Evolutionary conservation across 345 rosid genomes (phyloP).

Genomic region (Pistacia vera): DNA sequence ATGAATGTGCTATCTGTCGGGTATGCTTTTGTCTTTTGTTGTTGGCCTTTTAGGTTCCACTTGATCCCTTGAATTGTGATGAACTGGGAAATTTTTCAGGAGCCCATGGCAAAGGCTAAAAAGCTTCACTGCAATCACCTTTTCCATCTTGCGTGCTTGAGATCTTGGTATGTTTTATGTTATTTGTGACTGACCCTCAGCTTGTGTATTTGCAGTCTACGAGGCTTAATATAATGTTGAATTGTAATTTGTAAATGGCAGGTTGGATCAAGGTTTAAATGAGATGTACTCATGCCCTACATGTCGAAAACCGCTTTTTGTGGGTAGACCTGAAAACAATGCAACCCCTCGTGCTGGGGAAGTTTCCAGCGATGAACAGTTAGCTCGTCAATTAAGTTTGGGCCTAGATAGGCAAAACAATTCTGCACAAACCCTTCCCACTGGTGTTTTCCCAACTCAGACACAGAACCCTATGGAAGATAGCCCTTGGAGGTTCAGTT

Average conservation of each 20-base stretch:
- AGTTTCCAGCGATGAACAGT: slow-evolving; percentile 68
- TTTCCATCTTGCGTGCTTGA: slow-evolving; percentile 95
- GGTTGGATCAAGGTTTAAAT: slow-evolving; percentile 98
- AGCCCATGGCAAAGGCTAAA: slow-evolving; percentile 99
- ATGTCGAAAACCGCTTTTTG: slow-evolving; percentile 96
- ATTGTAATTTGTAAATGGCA: slow-evolving; percentile 42
- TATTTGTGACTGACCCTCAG: slow-evolving; percentile 13
- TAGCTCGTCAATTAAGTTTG: slow-evolving; percentile 69
- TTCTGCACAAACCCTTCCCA: slow-evolving; percentile 51
- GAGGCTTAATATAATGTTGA: slow-evolving; percentile 26
- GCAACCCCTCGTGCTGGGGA: slow-evolving; percentile 47
- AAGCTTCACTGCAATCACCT: slow-evolving; percentile 89
- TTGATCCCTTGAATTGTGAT: slow-evolving; percentile 22
- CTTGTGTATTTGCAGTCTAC: slow-evolving; percentile 16
- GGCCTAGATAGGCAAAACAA: slow-evolving; percentile 62
- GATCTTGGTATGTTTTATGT: slow-evolving; percentile 75
- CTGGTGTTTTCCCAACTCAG: slow-evolving; percentile 74
- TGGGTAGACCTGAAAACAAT: slow-evolving; percentile 65
- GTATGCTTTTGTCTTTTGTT: slow-evolving; percentile 44
- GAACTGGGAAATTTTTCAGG: slow-evolving; percentile 56
- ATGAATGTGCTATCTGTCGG: slow-evolving; percentile 99
- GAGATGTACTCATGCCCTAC: slow-evolving; percentile 95
- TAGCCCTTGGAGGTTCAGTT: slow-evolving; percentile 74
- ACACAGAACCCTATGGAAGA: slow-evolving; percentile 61
- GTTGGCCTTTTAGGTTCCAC: slow-evolving; percentile 19